These are phyloP conservation scores for Chytriomyces confervae DNA, from an alignment of 192 early-diverging fungal species.

Conservation along the genomic window DNA sequence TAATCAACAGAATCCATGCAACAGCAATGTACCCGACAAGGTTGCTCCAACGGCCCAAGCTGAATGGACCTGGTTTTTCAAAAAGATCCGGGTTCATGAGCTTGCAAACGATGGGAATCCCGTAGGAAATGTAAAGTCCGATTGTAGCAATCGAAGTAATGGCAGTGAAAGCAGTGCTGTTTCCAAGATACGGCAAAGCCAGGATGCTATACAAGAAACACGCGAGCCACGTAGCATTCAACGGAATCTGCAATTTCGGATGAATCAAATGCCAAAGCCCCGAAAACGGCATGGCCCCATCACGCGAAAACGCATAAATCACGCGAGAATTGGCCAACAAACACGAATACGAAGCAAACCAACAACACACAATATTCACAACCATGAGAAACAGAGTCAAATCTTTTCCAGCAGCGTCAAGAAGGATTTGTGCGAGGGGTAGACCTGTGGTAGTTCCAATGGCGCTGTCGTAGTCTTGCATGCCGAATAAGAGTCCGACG, in stretches of 20 bases:
- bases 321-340: slow-evolving; percentile 38
- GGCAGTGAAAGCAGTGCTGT: slow-evolving; percentile 42
- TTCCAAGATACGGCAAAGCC: slow-evolving; percentile 15
- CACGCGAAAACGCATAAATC: slow-evolving; percentile 49
- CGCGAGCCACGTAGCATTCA: slow-evolving; percentile 32
- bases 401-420: slow-evolving; percentile 8
- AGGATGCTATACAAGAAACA: slow-evolving; percentile 28
- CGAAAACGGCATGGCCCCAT: slow-evolving; percentile 44
- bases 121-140: slow-evolving; percentile 45
- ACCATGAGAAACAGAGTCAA: slow-evolving; percentile 29
- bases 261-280: slow-evolving; percentile 28
- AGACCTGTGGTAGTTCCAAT: slow-evolving; percentile 18
- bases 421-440: slow-evolving; percentile 35
- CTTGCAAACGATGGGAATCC: slow-evolving; percentile 41
- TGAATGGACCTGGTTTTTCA: slow-evolving; percentile 32
- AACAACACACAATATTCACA: slow-evolving; percentile 33
- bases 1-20: slow-evolving; percentile 39
- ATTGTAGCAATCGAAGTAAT: slow-evolving; percentile 50
- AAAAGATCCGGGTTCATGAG: slow-evolving; percentile 34
- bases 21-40: slow-evolving; percentile 35
- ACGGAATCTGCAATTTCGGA: slow-evolving; percentile 38
- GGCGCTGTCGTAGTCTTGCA: slow-evolving; percentile 18
- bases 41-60: slow-evolving; percentile 36
- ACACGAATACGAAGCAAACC: slow-evolving; percentile 37
- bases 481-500: slow-evolving; percentile 33